These are phyloP conservation scores for Telopea speciosissima DNA, from an alignment of 177 flowering plant species.

Conservation along the genomic window DNA sequence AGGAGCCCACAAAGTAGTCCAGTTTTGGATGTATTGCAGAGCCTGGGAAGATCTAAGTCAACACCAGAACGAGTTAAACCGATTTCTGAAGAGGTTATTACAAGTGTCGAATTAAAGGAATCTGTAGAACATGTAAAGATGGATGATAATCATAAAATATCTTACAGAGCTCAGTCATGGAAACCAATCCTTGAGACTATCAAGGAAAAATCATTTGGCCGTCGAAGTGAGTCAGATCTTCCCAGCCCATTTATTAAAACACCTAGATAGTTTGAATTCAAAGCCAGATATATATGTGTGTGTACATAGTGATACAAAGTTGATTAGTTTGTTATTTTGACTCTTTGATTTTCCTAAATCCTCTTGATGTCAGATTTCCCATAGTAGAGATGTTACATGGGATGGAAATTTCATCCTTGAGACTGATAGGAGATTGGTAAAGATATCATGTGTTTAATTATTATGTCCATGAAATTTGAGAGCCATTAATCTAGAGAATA, in stretches of 20 bases:
- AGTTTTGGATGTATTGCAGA: neutral
- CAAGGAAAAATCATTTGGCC: slow-evolving; percentile 30
- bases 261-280: too few relatives aligned
- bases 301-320: too few relatives aligned
- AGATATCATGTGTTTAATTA: too few relatives aligned
- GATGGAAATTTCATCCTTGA: too few relatives aligned
- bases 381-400: too few relatives aligned
- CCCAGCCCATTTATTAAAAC: neutral
- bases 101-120: neutral
- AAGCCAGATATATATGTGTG: too few relatives aligned
- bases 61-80: neutral
- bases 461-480: too few relatives aligned
- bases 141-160: neutral
- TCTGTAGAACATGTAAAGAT: neutral
- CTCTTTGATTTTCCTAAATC: too few relatives aligned
- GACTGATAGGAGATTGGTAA: too few relatives aligned
- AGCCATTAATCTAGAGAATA: too few relatives aligned
- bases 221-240: slow-evolving; percentile 38
- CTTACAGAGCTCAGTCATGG: slow-evolving; percentile 22
- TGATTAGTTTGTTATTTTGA: too few relatives aligned
- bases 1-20: neutral
- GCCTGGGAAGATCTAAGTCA: neutral
- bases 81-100: neutral
- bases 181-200: slow-evolving; percentile 41
- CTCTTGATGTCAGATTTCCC: too few relatives aligned